A percentile compares a stretch with the other conserved stretches of the same genome.
phyloP scores from a whole-genome alignment of 352 stramenopile species.

The Pythium apleroticum region DNA sequence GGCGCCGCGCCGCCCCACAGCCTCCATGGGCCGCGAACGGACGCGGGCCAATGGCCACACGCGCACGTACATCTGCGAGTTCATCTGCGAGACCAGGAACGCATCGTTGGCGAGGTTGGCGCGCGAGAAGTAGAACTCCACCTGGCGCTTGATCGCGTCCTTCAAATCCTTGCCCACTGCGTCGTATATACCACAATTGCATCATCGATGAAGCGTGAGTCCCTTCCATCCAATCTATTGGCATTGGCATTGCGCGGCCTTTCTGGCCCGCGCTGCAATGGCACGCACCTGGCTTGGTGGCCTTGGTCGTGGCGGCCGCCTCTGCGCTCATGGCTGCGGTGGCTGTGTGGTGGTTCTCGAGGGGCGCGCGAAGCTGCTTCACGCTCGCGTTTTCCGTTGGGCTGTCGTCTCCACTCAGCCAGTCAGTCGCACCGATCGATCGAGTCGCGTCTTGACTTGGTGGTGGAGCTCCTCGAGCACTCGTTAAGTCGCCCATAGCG shows the following conservation, averaged over 20 bases:
- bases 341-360: neutral
- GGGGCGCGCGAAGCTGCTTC: conserved; percentile 5
- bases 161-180: conserved; percentile 59
- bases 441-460: conserved; percentile 10
- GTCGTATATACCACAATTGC: neutral
- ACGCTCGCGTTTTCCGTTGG: neutral
- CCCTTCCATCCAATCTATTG: neutral
- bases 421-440: conserved; percentile 24
- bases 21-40: neutral
- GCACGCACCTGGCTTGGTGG: conserved; percentile 21
- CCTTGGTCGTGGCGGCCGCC: conserved; percentile 20
- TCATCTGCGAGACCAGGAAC: conserved; percentile 89
- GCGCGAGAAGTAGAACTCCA: conserved; percentile 93
- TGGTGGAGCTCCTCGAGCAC: conserved; percentile 16
- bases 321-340: conserved; percentile 26
- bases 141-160: conserved; percentile 79
- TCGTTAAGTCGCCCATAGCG: neutral
- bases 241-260: neutral
- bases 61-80: conserved; percentile 86
- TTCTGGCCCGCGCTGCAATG: neutral
- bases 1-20: neutral
- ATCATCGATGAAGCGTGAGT: neutral
- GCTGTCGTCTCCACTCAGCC: conserved; percentile 25
- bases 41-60: neutral
- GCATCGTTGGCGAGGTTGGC: conserved; percentile 84